phyloP scores from a whole-genome alignment of 441 rosid species.

The Syzygium malaccense region DNA sequence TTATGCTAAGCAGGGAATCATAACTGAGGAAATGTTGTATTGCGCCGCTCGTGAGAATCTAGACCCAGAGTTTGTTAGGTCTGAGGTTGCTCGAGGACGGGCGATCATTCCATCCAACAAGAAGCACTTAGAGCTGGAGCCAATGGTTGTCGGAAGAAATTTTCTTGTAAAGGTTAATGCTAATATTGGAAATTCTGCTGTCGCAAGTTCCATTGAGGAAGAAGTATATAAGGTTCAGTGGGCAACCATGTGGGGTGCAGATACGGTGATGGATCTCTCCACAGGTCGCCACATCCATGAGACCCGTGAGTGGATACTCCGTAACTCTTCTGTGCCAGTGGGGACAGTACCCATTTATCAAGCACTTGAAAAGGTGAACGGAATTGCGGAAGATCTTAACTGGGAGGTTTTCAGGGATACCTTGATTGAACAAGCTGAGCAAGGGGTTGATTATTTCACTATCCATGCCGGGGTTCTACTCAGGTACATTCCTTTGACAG shows the following conservation, averaged over 20 bases:
- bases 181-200: constrained; percentile 93
- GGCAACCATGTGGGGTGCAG: constrained; percentile 99
- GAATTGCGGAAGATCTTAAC: constrained; percentile 86
- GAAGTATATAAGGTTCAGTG: constrained; percentile 97
- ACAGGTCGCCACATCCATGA: constrained; percentile 98
- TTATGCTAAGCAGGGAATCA: constrained; percentile 89
- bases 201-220: constrained; percentile 94
- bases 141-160: constrained; percentile 88
- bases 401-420: constrained; percentile 96
- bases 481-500: constrained; percentile 86
- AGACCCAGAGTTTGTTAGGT: constrained; percentile 91
- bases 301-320: constrained; percentile 94
- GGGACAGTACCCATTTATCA: constrained; percentile 96
- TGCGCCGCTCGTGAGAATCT: constrained; percentile 93
- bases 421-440: constrained; percentile 92
- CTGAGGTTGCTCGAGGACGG: constrained; percentile 94
- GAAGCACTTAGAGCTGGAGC: constrained; percentile 89
- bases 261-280: constrained; percentile 96
- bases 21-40: constrained; percentile 90
- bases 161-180: constrained; percentile 97
- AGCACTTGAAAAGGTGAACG: constrained; percentile 92
- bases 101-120: constrained; percentile 99
- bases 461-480: constrained; percentile 93
- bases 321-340: constrained; percentile 92
- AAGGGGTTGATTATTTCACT: constrained; percentile 95